Evolutionary conservation across 140 eudicot genomes (phyloP), one percentile per base, ranked within the genome.

Genomic region (Bidens hawaiensis): DNA sequence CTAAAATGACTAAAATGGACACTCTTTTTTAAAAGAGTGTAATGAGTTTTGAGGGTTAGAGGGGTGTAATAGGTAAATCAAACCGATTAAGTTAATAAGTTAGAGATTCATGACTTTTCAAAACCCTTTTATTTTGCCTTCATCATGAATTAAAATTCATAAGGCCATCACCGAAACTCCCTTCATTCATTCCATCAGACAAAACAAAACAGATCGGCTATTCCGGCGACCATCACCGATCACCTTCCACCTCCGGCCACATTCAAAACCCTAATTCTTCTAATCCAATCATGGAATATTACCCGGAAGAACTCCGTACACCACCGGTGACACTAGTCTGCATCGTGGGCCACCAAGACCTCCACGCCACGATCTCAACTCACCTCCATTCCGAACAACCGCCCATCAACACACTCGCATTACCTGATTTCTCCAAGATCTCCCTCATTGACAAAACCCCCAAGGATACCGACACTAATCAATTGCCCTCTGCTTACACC

Each of bases 381-480:
- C 86, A 82, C 77, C 96, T 93, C 68, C 95, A 93, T 81, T 74
- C 89, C 23, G 78, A 76, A 62, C 84, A 85, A 56, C 99, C 99
- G 4, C 99, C 99, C 15, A 88, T 88, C 43, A 81, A 93, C 45
- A 75, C 96, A n/a, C 82, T 93, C 63, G 99, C 99, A 68, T 81
- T 93, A 76, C 99, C 99, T 1, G 99, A 93, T 81, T 85, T 88
- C 76, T 71, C 95, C 50, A 93, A 85, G 82, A 81, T 88, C 81
- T 76, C 94, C 1, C 21, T 84, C 6, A 65, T 88, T 30, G 70
- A 80, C 19, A 67, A 55, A 81, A 43, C 4, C 43, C 60, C 62
- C 1, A 56, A 43, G n/a, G 53, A 70, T 0, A 69, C 76, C 16
- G 81, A 85, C 0, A n/a, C n/a, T n/a, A 59, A 38, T 43, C 58